Evolutionary conservation across 371 early-diverging fungal genomes (phyloP).

Genomic region (Lichtheimia hyalospora): DNA sequence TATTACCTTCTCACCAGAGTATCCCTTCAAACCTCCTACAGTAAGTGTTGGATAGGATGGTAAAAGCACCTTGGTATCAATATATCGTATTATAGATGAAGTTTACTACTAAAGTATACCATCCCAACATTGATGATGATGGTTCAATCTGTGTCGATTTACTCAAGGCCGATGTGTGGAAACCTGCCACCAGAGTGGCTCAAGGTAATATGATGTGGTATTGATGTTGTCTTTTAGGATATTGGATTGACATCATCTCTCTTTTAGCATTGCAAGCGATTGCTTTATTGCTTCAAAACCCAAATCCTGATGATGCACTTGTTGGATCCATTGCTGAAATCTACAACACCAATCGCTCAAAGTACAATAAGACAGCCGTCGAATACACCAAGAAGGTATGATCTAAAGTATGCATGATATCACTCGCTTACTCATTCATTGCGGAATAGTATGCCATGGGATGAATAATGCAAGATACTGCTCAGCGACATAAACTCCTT

Average conservation of each 20-base stretch:
- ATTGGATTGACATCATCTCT: conserved; percentile 6
- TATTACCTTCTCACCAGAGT: conserved; percentile 81
- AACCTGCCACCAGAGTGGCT: conserved; percentile 79
- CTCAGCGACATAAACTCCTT: no score
- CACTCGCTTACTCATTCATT: no score
- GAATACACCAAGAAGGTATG: conserved; percentile 81
- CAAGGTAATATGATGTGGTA: conserved; percentile 40
- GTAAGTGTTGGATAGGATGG: conserved; percentile 31
- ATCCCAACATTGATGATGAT: conserved; percentile 92
- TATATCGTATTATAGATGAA: conserved; percentile 59
- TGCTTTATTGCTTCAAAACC: conserved; percentile 71
- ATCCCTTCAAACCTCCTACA: conserved; percentile 93
- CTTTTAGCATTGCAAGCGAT: conserved; percentile 70
- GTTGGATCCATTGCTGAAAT: conserved; percentile 81
- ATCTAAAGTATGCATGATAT: no score
- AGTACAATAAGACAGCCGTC: conserved; percentile 78
- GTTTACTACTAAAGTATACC: conserved; percentile 87
- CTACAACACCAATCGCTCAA: conserved; percentile 70
- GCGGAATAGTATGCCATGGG: no score
- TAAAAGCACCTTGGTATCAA: neutral
- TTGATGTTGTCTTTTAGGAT: neutral
- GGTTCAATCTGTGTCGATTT: conserved; percentile 80
- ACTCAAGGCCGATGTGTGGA: conserved; percentile 91
- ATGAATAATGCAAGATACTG: no score
- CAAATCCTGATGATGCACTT: conserved; percentile 93